Percentiles rank a stretch among this genome's conserved stretches.
Evolutionary conservation across 192 early-diverging fungal species (phyloP).

Genomic region (Backusella psychrophila): DNA sequence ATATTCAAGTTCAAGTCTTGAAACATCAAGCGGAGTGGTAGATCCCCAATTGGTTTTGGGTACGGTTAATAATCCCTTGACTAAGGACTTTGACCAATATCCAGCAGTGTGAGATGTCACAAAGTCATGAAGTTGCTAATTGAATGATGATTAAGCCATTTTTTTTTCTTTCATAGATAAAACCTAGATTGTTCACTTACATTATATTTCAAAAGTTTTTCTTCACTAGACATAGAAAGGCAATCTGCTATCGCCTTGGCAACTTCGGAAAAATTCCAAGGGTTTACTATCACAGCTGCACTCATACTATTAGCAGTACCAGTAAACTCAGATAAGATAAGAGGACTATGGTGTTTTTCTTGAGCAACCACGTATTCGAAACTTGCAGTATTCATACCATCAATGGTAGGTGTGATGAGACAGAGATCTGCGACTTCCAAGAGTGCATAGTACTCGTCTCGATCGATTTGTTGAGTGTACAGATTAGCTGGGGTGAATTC

Average conservation of each 20-base stretch:
- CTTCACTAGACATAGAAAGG: slow-evolving; percentile 60
- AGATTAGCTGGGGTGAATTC: slow-evolving; percentile 94
- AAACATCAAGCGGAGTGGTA: slow-evolving; percentile 39
- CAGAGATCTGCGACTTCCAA: slow-evolving; percentile 92
- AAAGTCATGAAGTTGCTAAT: slow-evolving; percentile 61
- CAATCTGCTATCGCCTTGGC: slow-evolving; percentile 76
- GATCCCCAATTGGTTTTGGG: slow-evolving; percentile 37
- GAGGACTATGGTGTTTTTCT: slow-evolving; percentile 76
- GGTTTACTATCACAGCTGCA: slow-evolving; percentile 82
- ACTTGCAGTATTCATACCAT: slow-evolving; percentile 97
- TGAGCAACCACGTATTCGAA: slow-evolving; percentile 95
- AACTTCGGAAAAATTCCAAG: slow-evolving; percentile 84
- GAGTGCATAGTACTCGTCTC: slow-evolving; percentile 94
- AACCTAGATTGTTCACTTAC: slow-evolving; percentile 32
- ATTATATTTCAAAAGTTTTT: slow-evolving; percentile 58
- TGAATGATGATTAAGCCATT: not conserved
- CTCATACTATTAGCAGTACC: slow-evolving; percentile 85
- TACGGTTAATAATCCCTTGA: slow-evolving; percentile 62
- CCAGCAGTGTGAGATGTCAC: slow-evolving; percentile 82
- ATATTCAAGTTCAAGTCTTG: slow-evolving; percentile 65
- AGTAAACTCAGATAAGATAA: slow-evolving; percentile 96
- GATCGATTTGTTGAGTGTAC: slow-evolving; percentile 88
- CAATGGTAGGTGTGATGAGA: slow-evolving; percentile 87
- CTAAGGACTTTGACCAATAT: slow-evolving; percentile 83
- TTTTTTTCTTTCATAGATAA: not conserved